Conservation (phyloP, 2,329 filamentous ascomycete genomes). For the Clonostachys solani region DNA sequence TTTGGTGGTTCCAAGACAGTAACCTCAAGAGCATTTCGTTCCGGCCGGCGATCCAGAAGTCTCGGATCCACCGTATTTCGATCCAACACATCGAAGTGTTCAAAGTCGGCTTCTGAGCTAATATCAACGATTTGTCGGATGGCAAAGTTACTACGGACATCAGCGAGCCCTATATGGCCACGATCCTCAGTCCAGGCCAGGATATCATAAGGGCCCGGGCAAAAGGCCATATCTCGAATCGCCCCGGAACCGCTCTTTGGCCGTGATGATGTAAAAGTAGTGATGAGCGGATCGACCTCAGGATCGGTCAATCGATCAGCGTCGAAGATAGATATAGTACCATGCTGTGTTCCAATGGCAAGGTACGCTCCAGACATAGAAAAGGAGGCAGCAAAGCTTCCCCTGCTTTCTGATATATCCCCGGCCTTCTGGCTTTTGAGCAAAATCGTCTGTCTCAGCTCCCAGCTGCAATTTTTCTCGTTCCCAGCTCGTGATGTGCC, state of each 20-base stretch:
- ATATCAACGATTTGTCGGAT: constrained; percentile 67
- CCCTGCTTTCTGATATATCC: constrained; percentile 51
- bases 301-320: constrained; percentile 39
- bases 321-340: constrained; percentile 73
- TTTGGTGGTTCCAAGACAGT: background rate
- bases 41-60: constrained; percentile 41
- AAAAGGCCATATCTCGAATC: constrained; percentile 88
- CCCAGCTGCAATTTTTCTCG: constrained; percentile 31
- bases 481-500: background rate
- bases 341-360: constrained; percentile 76
- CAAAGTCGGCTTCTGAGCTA: constrained; percentile 51
- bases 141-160: constrained; percentile 63
- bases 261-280: constrained; percentile 73
- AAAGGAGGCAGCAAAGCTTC: constrained; percentile 77
- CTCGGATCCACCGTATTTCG: constrained; percentile 49
- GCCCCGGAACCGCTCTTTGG: constrained; percentile 69
- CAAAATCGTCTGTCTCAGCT: constrained; percentile 43
- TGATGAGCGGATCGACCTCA: constrained; percentile 59
- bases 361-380: constrained; percentile 67
- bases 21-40: constrained; percentile 21
- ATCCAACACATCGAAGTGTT: constrained; percentile 53
- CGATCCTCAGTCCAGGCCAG: constrained; percentile 93
- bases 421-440: constrained; percentile 53
- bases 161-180: constrained; percentile 68
- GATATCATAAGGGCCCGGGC: constrained; percentile 83